Base-by-base conservation (phyloP, 2,329 filamentous ascomycete genomes). In the Scedosporium dehoogii region DNA sequence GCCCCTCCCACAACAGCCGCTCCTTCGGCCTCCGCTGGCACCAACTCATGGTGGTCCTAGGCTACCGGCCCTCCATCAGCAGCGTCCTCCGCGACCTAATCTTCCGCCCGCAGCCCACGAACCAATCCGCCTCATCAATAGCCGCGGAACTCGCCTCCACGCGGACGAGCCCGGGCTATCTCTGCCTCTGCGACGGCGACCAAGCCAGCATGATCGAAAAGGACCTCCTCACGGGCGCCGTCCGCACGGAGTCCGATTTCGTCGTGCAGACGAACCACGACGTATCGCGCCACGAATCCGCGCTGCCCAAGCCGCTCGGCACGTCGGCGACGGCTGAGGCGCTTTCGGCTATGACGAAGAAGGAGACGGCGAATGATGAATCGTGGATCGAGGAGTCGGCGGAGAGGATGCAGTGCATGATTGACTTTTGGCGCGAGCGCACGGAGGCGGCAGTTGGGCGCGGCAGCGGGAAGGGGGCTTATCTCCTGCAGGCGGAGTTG, bases 1-100 rank as follows among this genome's bases (percentile, higher is more conserved):
- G 76, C 12, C 72, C 74, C 0, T 67, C 69, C 12, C 74, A 77
- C 62, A 67, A 70, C 2, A 58, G 62, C 3, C 63, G 63, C 3
- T 66, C 64, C 0, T 56, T 56, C 12, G 33, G 44, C 10, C 64
- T 68, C 48, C 60, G 66, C 10, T 67, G 64, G 63, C 68, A 73
- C 14, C 72, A 74, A 63, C 59, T 51, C 0, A 64, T 69, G 68
- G 70, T 71, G 0, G 38, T 71, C 5, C 62, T 71, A 2, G 70
- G 70, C 0, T 56, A 53, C 5, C 61, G 70, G 0, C 65, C 64
- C 33, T 70, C 69, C 0, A 66, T 70, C 1, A 70, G 68, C 0
- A 72, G 71, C 44, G 57, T 65, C 2, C 10, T 73, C 27, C 65
- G 72, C 9, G 60, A 64, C 0, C 61, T 67, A 7, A 65, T 73